Evolutionary conservation across 495 filamentous ascomycete genomes (phyloP), one percentile per base, ranked within the genome.

Genomic region (Sabuloglossum arenarium): DNA sequence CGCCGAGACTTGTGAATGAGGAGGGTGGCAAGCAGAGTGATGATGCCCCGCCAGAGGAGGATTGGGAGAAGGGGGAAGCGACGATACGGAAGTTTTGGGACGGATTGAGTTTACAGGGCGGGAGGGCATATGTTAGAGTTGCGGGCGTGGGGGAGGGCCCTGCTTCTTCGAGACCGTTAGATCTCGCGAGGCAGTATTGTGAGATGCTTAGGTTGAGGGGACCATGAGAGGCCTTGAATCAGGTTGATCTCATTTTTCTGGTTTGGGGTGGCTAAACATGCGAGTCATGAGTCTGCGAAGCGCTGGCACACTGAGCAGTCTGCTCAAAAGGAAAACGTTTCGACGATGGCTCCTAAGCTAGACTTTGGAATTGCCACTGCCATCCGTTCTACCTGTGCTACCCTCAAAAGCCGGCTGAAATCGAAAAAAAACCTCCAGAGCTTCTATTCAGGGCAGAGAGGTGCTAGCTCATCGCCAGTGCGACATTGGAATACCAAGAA

Each of bases 151-250:
- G 57, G 55, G 57, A 59, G 25, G 61, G 55, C 24, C 55, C 53
- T 49, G 55, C 34, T 39, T 39, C 34, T 8, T 39, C 34, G 6
- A 39, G 34, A 16, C 34, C 6, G 14, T 39, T 39, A 16, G 45
- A 49, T 25, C 45, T 49, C 25, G 14, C 60, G 21, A 62, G 59
- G 27, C 39, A 56, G 42, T 64, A 61, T 61, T 60, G 60, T 57
- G 59, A 60, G 52, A 29, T 58, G 30, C 56, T 64, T 34, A 60
- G 50, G 54, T 24, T 59, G 42, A 62, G 57, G 25, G 54, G 54
- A 10, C 59, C 24, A 56, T 39, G 32, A 31, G 25, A 8, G 19
- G n/a, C 24, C 29, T 52, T 53, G 12, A 5, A 10, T 6, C 1
- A 1, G 25, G n/a, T n/a, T n/a, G 50, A 5, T 16, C 34, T 8